Evolutionary conservation across 495 filamentous ascomycete genomes (phyloP), one percentile per base, ranked within the genome.

Genomic region (Glarea lozoyensis): DNA sequence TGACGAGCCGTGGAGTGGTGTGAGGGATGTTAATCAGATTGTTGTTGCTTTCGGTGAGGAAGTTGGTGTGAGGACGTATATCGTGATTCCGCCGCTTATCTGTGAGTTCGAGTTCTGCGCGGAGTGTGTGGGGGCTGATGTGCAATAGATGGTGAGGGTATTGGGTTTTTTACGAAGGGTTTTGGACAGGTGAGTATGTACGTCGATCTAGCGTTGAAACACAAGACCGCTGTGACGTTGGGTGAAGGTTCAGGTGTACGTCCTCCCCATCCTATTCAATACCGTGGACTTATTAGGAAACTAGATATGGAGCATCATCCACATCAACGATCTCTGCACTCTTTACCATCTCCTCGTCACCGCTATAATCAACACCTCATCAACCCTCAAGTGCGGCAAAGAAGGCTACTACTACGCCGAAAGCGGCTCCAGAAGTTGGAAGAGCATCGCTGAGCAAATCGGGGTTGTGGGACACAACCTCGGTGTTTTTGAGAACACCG

Each of bases 11-110:
- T 31, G 25, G 20, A 45, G 47, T 13, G 41, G 41, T n/a, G 47
- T 50, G 11, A 50, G 47, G 29, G 36, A 12, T 2, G 40, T 50
- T 0, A 32, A 50, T 37, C 41, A 45, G 20, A 7, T 56, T 6
- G 67, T 68, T n/a, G 48, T 72, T 10, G 54, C 67, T 16, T 52
- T 54, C 1, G 66, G 66, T 7, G 20, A 61, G 9, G 46, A 59
- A 18, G 37, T 55, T 4, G 60, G 58, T 21, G 64, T 76, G 1
- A 62, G 58, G 35, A 70, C 72, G 0, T 49, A 63, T 40, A 61
- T 73, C 21, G 60, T 77, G 39, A 70, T 69, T 55, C 55, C 60
- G 1, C 66, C 67, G 10, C 63, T 63, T 7, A 70, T 75, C 23
- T 76, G 64, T 49, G 33, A 40, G 29, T 40, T 21, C 18, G 5